Base-by-base conservation (phyloP, 306 rosid species). In the Quercus berberidifolia region DNA sequence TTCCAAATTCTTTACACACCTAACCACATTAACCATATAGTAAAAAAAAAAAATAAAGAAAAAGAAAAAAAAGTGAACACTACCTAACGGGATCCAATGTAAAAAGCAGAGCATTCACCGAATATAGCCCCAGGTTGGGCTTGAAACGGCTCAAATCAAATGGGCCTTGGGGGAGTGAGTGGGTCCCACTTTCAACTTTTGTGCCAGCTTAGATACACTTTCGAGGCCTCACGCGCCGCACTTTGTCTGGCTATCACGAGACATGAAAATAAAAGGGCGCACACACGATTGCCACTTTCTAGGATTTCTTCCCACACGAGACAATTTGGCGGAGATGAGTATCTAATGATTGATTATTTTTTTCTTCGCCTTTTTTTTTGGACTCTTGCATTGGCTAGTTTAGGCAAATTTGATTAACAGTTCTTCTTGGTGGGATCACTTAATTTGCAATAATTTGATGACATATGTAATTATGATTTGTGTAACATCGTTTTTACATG, bases 211-310 rank as follows among this genome's bases (percentile, higher is more conserved):
- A 76, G 25, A 76, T 20, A 51, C 79, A 83, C 78, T 84, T 68
- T 77, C 91, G 88, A 91, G 91, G 90, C 86, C 90, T 86, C 91
- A 91, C 89, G 96, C 90, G 91, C 93, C 89, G 93, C 87, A 81
- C 83, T 77, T 6, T 89, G 90, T 86, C 83, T 75, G 74, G 80
- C 76, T 57, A 75, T 80, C 74, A 51, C 75, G 55, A 6, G 88
- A 88, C 94, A 82, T 20, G 5, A 55, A 13, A 10, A 82, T 20
- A 6, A 55, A 13, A 10, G 71, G 41, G 21, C 4, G 4, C 54
- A 43, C 75, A 23, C 46, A 8, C 46, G 55, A 38, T 21, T 67
- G 78, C 49, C 56, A 67, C 74, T 73, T 81, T 74, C 54, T 62
- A 68, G 41, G 72, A 69, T 35, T 62, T 78, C 46, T 41, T 41